Percentiles rank a stretch among this genome's conserved stretches.
Conservation (phyloP, 2,329 filamentous ascomycete genomes). For the Sporothrix pallida region DNA sequence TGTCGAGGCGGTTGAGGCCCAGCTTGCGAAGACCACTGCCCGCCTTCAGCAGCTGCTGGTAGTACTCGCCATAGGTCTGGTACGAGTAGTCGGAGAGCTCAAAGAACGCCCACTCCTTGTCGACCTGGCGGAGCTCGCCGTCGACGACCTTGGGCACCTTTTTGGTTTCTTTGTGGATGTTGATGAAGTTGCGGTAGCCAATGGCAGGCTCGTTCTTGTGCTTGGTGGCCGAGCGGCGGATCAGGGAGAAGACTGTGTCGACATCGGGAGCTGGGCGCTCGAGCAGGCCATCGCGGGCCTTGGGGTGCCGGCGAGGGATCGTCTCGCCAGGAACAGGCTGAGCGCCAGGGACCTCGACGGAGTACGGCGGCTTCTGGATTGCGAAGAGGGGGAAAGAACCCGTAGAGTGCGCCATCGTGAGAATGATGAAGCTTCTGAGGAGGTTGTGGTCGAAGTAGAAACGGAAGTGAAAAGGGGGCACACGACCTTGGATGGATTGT, state of each 20-base stretch:
- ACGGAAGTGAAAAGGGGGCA: not conserved
- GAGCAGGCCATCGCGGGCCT: constrained; percentile 72
- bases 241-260: constrained; percentile 78
- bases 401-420: constrained; percentile 34
- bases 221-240: constrained; percentile 69
- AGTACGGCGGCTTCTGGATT: constrained; percentile 74
- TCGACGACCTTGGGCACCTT: constrained; percentile 89
- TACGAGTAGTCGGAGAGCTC: constrained; percentile 80
- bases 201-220: constrained; percentile 69
- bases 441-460: not conserved
- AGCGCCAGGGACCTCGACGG: constrained; percentile 72
- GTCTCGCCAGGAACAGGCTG: constrained; percentile 79
- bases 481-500: not conserved
- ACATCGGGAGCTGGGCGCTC: constrained; percentile 71
- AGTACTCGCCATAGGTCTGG: constrained; percentile 80
- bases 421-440: not conserved
- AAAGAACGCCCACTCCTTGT: constrained; percentile 91
- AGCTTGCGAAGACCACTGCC: constrained; percentile 77
- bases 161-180: constrained; percentile 82
- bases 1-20: constrained; percentile 70
- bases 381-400: constrained; percentile 60
- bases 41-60: constrained; percentile 69
- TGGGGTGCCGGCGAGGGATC: constrained; percentile 75
- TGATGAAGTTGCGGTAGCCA: constrained; percentile 74
- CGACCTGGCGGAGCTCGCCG: constrained; percentile 76